phyloP scores from a whole-genome alignment of 768 basidiomycete genomes.

The Favolaschia claudopus region DNA sequence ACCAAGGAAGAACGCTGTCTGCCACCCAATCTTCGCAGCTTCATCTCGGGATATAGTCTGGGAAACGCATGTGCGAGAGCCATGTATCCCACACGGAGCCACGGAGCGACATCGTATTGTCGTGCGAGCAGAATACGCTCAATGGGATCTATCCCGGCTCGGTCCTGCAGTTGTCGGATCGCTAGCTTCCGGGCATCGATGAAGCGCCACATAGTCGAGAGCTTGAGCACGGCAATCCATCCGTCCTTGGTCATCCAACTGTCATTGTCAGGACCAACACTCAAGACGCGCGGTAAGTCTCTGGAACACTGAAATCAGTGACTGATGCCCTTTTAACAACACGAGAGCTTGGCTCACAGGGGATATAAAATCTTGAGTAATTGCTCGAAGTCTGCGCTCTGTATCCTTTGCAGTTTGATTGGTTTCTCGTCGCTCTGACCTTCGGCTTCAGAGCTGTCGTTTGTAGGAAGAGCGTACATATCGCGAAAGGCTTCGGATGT shows the following conservation, averaged over 20 bases:
- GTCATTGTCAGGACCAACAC: no score
- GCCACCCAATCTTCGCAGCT: no score
- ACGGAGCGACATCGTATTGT: not conserved
- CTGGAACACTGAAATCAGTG: not conserved
- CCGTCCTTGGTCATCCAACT: not conserved
- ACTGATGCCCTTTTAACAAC: not conserved
- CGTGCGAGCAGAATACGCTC: not conserved
- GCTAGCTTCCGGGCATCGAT: not conserved
- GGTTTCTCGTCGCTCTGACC: slow-evolving; percentile 39
- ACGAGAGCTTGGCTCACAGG: slow-evolving; percentile 1
- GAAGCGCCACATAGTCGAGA: slow-evolving; percentile 1
- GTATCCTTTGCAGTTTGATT: slow-evolving; percentile 35
- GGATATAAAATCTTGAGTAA: slow-evolving; percentile 31
- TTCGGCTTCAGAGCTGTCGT: slow-evolving; percentile 28
- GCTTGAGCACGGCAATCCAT: slow-evolving; percentile 2
- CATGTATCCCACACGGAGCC: not conserved
- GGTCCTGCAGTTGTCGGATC: not conserved
- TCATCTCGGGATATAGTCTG: no score
- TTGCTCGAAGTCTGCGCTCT: slow-evolving; percentile 30
- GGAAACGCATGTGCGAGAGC: no score
- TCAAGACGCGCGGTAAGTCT: no score
- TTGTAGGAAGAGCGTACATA: slow-evolving; percentile 40
- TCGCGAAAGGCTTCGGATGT: slow-evolving; percentile 43
- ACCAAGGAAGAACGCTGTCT: no score
- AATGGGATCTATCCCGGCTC: not conserved